Conservation (phyloP, 352 stramenopile species). For the Pythium insidiosum region DNA sequence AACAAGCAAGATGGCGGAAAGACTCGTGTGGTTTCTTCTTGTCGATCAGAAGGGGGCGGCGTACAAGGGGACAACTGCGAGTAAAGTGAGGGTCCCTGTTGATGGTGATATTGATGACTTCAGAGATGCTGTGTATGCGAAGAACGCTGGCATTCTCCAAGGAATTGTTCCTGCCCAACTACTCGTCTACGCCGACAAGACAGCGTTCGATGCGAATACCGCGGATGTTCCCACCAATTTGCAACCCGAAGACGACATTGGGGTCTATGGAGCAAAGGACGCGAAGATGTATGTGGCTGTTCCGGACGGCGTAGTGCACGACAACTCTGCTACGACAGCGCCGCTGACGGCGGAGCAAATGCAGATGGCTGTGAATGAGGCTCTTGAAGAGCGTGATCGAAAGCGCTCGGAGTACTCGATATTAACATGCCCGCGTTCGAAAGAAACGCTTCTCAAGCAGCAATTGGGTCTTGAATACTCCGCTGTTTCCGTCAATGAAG, state of each 20-base stretch:
- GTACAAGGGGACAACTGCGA: slow-evolving; percentile 10
- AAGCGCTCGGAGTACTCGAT: slow-evolving; percentile 1
- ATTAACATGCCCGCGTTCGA: too few species aligned
- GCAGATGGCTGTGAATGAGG: background rate
- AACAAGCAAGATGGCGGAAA: slow-evolving; percentile 13
- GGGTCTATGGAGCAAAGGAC: too few species aligned
- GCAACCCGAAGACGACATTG: too few species aligned
- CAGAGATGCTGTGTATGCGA: too few species aligned
- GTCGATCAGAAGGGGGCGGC: slow-evolving; percentile 10
- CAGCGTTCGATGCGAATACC: too few species aligned
- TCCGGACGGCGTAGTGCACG: too few species aligned
- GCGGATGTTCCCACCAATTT: too few species aligned
- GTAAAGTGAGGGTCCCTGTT: slow-evolving; percentile 4
- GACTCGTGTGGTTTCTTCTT: slow-evolving; percentile 15
- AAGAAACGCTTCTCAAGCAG: background rate
- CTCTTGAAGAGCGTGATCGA: slow-evolving; percentile 1
- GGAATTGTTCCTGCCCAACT: background rate
- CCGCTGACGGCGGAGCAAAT: too few species aligned
- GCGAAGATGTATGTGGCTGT: too few species aligned
- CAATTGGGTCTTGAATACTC: slow-evolving; percentile 10
- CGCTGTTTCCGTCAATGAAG: too few species aligned
- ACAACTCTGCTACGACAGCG: background rate
- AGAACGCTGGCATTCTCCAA: background rate
- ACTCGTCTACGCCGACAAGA: too few species aligned
- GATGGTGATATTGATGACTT: too few species aligned